A percentile compares a stretch with the other conserved stretches of the same genome.
Conservation (phyloP, 352 stramenopile species). For the Phytophthora lateralis region DNA sequence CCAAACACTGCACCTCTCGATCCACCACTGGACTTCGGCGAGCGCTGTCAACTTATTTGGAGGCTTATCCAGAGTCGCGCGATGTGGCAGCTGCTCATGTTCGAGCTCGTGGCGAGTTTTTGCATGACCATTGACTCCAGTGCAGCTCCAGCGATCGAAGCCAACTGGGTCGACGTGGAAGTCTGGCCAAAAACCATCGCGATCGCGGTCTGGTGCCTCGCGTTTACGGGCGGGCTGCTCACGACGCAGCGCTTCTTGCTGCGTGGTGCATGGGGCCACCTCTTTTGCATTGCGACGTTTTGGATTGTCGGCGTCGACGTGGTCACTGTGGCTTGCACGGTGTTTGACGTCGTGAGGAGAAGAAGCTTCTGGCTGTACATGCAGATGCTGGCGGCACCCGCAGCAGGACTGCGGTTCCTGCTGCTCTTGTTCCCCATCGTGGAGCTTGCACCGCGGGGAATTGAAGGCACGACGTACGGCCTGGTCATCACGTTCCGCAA, state of each 20-base stretch:
- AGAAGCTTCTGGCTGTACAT: constrained; percentile 68
- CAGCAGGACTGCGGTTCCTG: constrained; percentile 52
- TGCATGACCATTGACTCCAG: constrained; percentile 58
- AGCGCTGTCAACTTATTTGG: constrained; percentile 61
- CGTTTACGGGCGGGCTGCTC: constrained; percentile 66
- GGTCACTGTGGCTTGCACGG: constrained; percentile 47
- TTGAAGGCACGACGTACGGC: constrained; percentile 67
- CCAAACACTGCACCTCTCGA: constrained; percentile 8
- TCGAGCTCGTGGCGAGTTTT: constrained; percentile 65
- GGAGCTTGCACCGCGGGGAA: constrained; percentile 58
- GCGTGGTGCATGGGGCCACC: constrained; percentile 51
- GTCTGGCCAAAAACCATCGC: constrained; percentile 56
- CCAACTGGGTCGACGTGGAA: constrained; percentile 60
- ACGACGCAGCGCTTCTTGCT: constrained; percentile 62
- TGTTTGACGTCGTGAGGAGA: constrained; percentile 56
- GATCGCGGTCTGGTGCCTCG: constrained; percentile 50
- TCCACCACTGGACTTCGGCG: constrained; percentile 20
- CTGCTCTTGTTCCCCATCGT: constrained; percentile 61
- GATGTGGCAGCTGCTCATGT: constrained; percentile 81
- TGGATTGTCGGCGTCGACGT: constrained; percentile 65
- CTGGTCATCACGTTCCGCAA: constrained; percentile 69
- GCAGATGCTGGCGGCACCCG: constrained; percentile 47
- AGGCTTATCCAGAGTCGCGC: constrained; percentile 62
- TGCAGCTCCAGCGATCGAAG: constrained; percentile 52
- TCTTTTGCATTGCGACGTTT: constrained; percentile 56